A percentile compares a stretch with the other conserved stretches of the same genome.
These are phyloP conservation scores for Irpex sp. DNA, from an alignment of 1,284 basidiomycete genomes.

Conservation along the genomic window DNA sequence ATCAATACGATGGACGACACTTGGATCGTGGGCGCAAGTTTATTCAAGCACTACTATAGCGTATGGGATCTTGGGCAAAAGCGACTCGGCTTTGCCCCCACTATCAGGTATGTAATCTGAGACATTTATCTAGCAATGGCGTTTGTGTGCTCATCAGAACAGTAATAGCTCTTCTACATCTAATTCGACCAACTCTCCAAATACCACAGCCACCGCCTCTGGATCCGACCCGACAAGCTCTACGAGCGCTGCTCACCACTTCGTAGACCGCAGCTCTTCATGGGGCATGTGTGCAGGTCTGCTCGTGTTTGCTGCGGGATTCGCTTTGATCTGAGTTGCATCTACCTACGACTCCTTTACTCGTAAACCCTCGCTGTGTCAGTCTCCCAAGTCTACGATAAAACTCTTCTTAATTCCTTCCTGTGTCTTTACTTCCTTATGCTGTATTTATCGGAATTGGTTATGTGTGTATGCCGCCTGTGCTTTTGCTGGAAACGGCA, in stretches of 20 bases:
- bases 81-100: slow-evolving; percentile 47
- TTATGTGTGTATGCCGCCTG: neutral
- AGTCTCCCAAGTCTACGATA: too few species aligned
- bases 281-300: neutral
- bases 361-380: neutral
- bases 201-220: neutral
- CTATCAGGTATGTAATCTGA: slow-evolving; percentile 18
- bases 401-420: too few species aligned
- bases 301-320: neutral
- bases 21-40: slow-evolving; percentile 46
- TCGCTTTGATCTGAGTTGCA: neutral
- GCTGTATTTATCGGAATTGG: too few species aligned
- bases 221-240: neutral
- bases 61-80: slow-evolving; percentile 48
- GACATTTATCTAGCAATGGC: neutral
- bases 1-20: slow-evolving; percentile 53
- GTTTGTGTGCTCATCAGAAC: neutral
- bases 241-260: neutral
- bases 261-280: neutral
- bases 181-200: neutral
- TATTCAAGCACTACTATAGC: slow-evolving; percentile 56
- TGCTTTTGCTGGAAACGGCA: neutral
- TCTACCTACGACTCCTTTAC: neutral
- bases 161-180: neutral
- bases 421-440: neutral